Base-by-base conservation (phyloP, 306 rosid genomes). In the Acacia crassicarpa region DNA sequence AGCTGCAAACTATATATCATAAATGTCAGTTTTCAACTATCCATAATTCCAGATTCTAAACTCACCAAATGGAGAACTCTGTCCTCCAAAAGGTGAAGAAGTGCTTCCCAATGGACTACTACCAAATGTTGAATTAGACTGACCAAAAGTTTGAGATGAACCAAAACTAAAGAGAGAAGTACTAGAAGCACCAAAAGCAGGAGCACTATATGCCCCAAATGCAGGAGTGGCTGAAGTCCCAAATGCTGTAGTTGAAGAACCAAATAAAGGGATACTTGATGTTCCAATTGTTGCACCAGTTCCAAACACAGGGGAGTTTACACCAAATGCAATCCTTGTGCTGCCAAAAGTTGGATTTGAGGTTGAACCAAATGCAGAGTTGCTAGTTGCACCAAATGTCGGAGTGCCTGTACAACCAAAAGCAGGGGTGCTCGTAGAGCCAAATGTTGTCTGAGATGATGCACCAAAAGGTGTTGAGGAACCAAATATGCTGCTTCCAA, bases 21-120 rank as follows among this genome's bases (percentile, higher is more conserved):
- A 45, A 72, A 81, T 33, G 7, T 48, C 8, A 17, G 1, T 43
- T 45, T 77, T 68, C 23, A 72, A 23, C 2, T 32, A 45, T 53
- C 16, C 33, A 76, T 25, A 76, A 56, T 65, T 70, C 49, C 56
- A 61, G 72, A 69, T 67, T 61, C 54, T 69, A 20, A 84, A 87
- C 91, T 90, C 87, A 92, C 98, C 97, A 86, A 93, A 93, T 30
- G 90, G 83, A 83, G 97, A 92, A 81, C 91, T 93, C 82, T 92
- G 96, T 63, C 86, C 94, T 59, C 96, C 97, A 76, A 91, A 93
- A 73, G 97, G 90, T 76, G 96, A 83, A 19, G 25, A 53, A 63
- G 84, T 72, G 62, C 91, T 81, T 53, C 91, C 51, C 84, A 90
- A 94, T 33, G 88, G 90, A 84, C 88, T 92, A 82, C 91, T 83